Evolutionary conservation across 2,329 filamentous ascomycete genomes (phyloP), one percentile per base, ranked within the genome.

Genomic region (Cryphonectria parasitica): DNA sequence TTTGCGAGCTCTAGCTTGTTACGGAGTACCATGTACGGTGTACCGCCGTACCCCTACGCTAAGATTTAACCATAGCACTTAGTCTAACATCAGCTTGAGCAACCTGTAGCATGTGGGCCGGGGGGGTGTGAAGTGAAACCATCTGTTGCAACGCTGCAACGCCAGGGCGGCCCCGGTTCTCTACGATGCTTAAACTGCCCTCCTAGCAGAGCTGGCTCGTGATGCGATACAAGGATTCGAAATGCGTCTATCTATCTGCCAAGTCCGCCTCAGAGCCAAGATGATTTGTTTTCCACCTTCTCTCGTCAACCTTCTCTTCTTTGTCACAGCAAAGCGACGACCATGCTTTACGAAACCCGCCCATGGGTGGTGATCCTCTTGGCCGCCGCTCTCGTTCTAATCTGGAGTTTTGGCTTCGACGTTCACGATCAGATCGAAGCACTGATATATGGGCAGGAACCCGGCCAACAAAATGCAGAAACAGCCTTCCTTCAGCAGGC

Each of bases 401-500:
- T 74, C 0, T 74, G 73, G 73, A 69, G 43, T 31, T 68, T 71
- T 36, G 68, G 71, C 45, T 68, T 74, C 34, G 61, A 67, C 60
- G 61, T 69, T n/a, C 73, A 65, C 54, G 68, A 72, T 63, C 65
- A 63, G 15, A 54, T 72, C 28, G 31, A 25, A 13, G 56, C 66
- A 45, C 10, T 74, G 25, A n/a, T 74, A n/a, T 73, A 67, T 63
- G 56, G 58, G 34, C 66, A 60, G 11, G 49, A 65, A 7, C 54
- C 15, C 54, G 41, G 64, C 34, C 71, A 72, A 34, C 70, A 74
- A 15, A 61, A 62, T 0, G 73, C 68, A 36, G 73, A 76, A 58
- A 65, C 60, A 28, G 63, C 43, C 19, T 79, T 79, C 67, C 22
- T 78, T 34, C 72, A 66, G 34, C 66, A 73, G 65, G 78, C 78